Conservation (phyloP, 2,329 filamentous ascomycete genomes). For the Aspergillus niger region DNA sequence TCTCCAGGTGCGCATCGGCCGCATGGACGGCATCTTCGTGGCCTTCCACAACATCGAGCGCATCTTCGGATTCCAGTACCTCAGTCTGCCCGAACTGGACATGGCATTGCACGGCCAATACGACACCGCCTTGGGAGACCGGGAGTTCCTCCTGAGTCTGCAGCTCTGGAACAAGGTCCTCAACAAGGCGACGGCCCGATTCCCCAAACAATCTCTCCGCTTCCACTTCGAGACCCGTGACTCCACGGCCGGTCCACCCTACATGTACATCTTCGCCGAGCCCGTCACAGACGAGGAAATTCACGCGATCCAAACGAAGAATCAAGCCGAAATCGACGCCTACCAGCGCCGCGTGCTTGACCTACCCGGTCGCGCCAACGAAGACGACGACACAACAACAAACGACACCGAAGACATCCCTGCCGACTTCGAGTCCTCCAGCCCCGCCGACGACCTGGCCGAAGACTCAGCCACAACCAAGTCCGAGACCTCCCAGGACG, state of each 20-base stretch:
- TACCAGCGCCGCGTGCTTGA: conserved; percentile 61
- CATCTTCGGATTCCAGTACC: conserved; percentile 97
- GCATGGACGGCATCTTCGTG: conserved; percentile 98
- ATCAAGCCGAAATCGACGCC: conserved; percentile 64
- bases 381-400: conserved; percentile 9
- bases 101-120: conserved; percentile 77
- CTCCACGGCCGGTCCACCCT: conserved; percentile 50
- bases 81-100: conserved; percentile 86
- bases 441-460: background rate
- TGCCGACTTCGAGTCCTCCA: background rate
- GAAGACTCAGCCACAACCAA: background rate
- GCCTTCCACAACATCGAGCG: conserved; percentile 93
- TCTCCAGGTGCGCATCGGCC: conserved; percentile 91
- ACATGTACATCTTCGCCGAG: conserved; percentile 89
- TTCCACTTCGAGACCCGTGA: conserved; percentile 79
- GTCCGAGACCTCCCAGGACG: background rate
- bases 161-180: conserved; percentile 76
- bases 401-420: background rate
- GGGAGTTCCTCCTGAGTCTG: conserved; percentile 83
- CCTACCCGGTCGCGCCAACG: conserved; percentile 26
- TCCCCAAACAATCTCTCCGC: conserved; percentile 73
- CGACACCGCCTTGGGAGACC: conserved; percentile 69
- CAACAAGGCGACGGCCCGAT: conserved; percentile 71
- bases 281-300: conserved; percentile 76
- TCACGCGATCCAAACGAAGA: conserved; percentile 69